Conservation (phyloP, 2,329 filamentous ascomycete genomes). For the Chaetomium globosum region DNA sequence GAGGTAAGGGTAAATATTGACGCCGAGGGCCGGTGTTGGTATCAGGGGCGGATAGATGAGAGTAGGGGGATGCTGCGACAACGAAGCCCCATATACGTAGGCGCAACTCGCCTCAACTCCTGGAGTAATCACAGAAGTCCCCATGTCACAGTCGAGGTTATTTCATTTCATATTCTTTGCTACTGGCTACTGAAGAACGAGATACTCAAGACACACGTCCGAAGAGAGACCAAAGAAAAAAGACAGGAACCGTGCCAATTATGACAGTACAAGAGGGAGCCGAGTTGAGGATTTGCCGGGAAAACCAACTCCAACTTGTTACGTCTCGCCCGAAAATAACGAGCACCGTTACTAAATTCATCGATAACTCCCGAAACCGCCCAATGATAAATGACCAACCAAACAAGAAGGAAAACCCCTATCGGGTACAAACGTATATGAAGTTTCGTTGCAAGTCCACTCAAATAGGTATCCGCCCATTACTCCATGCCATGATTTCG, state of each 20-base stretch:
- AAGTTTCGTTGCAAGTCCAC: background rate
- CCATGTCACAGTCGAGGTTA: background rate
- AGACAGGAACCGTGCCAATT: background rate
- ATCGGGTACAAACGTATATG: background rate
- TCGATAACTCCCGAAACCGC: background rate
- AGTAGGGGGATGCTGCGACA: too few species aligned
- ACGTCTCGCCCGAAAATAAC: background rate
- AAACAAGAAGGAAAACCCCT: background rate
- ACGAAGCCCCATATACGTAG: too few species aligned
- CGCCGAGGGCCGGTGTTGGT: too few species aligned
- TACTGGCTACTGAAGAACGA: background rate
- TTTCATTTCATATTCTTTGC: background rate
- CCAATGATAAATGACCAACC: background rate
- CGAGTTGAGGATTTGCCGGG: background rate
- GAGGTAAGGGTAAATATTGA: too few species aligned
- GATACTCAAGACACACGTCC: background rate
- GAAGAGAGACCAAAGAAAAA: background rate
- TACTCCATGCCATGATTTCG: constrained; percentile 16
- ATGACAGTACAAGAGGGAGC: background rate
- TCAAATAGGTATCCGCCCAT: constrained; percentile 25
- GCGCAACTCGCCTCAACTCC: too few species aligned
- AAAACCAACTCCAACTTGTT: background rate
- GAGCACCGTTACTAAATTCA: background rate
- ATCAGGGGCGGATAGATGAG: too few species aligned
- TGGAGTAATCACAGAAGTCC: too few species aligned